Percentiles rank a stretch among this genome's conserved stretches.
phyloP scores from a whole-genome alignment of 2,329 filamentous ascomycete genomes.

The Exophiala sideris region DNA sequence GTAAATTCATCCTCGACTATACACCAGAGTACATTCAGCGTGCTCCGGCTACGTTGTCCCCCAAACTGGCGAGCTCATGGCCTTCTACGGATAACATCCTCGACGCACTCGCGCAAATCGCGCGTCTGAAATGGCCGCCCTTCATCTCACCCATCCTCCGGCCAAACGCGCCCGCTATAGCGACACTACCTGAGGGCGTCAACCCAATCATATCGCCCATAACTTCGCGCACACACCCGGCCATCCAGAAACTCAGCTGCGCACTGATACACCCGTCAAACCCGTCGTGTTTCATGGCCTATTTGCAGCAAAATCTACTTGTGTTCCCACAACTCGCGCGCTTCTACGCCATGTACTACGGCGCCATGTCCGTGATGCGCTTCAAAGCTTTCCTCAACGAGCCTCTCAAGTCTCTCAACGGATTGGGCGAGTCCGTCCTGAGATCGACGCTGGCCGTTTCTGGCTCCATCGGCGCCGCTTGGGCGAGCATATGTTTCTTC shows the following conservation, averaged over 20 bases:
- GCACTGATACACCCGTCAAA: slow-evolving; percentile 83
- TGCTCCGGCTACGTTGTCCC: slow-evolving; percentile 66
- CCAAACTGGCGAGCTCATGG: slow-evolving; percentile 59
- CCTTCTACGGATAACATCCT: slow-evolving; percentile 72
- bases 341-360: slow-evolving; percentile 69
- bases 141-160: slow-evolving; percentile 86
- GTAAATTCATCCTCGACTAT: slow-evolving; percentile 64
- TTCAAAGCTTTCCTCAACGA: slow-evolving; percentile 66
- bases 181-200: slow-evolving; percentile 57
- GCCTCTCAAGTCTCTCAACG: slow-evolving; percentile 65
- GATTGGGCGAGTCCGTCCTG: slow-evolving; percentile 65
- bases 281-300: slow-evolving; percentile 83
- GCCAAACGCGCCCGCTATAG: slow-evolving; percentile 56
- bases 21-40: slow-evolving; percentile 76
- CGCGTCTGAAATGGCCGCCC: slow-evolving; percentile 77
- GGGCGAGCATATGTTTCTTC: slow-evolving; percentile 88
- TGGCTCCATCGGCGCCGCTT: slow-evolving; percentile 77
- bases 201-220: slow-evolving; percentile 71
- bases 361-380: slow-evolving; percentile 64
- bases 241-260: slow-evolving; percentile 76
- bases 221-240: slow-evolving; percentile 78
- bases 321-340: slow-evolving; percentile 76
- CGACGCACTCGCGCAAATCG: slow-evolving; percentile 77
- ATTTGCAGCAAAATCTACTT: slow-evolving; percentile 79
- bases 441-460: slow-evolving; percentile 75